These are phyloP conservation scores for Helotiales sp. DNA, from an alignment of 2,329 filamentous ascomycete species.

Conservation along the genomic window DNA sequence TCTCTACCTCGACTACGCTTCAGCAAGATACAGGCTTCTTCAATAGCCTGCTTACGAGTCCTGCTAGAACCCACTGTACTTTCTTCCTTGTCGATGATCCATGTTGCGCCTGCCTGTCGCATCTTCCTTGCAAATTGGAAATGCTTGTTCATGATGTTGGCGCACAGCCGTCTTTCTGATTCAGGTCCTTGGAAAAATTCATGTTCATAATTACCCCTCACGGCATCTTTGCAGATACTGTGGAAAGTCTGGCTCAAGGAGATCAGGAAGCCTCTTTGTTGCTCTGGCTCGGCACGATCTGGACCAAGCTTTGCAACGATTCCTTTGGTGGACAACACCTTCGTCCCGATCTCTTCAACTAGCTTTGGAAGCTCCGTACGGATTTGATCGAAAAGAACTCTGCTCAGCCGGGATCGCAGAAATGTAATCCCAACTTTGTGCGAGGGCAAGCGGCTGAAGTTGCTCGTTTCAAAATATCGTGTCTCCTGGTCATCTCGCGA, in stretches of 20 bases:
- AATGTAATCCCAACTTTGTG: conserved; percentile 37
- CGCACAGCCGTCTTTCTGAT: conserved; percentile 17
- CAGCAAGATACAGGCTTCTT: conserved; percentile 15
- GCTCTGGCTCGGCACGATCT: neutral
- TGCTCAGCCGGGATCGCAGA: conserved; percentile 47
- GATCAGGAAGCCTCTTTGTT: conserved; percentile 14
- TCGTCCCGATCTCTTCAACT: conserved; percentile 25
- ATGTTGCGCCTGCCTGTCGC: conserved; percentile 12
- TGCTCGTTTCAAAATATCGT: conserved; percentile 16
- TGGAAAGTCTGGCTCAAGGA: conserved; percentile 16
- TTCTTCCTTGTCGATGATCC: conserved; percentile 11
- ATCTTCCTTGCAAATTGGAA: conserved; percentile 17
- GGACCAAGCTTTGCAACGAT: conserved; percentile 13
- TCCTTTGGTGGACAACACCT: neutral
- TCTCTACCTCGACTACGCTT: conserved; percentile 22
- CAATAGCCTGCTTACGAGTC: conserved; percentile 17
- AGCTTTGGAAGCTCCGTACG: conserved; percentile 17
- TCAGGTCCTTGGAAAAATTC: conserved; percentile 14
- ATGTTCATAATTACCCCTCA: conserved; percentile 21
- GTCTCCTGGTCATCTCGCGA: conserved; percentile 38
- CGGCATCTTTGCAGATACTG: conserved; percentile 18
- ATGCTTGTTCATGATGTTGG: conserved; percentile 20
- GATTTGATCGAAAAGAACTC: conserved; percentile 20
- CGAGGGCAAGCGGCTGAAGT: conserved; percentile 19
- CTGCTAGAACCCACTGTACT: neutral